phyloP scores from a whole-genome alignment of 306 rosid species.

The Quercus gilva region DNA sequence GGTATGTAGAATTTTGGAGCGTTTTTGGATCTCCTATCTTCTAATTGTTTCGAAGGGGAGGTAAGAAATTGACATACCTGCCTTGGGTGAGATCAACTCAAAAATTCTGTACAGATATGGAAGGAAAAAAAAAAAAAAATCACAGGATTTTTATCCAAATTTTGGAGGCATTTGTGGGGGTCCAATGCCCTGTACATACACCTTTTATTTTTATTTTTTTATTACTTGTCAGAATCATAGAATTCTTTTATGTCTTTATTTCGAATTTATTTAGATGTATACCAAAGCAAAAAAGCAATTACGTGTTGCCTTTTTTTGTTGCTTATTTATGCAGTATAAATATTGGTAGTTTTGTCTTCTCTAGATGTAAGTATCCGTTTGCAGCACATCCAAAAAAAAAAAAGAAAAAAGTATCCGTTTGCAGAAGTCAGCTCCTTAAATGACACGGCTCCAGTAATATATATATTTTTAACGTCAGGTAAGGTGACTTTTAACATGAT shows the following conservation, averaged over 20 bases:
- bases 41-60: slow-evolving; percentile 3
- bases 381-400: too few relatives aligned
- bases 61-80: background rate
- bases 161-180: slow-evolving; percentile 31
- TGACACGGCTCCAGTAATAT: too few relatives aligned
- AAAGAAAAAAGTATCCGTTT: too few relatives aligned
- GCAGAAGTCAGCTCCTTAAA: too few relatives aligned
- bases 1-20: slow-evolving; percentile 6
- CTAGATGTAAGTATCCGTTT: too few relatives aligned
- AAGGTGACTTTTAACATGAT: too few relatives aligned
- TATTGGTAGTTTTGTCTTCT: too few relatives aligned
- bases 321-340: too few relatives aligned
- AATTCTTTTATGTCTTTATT: background rate
- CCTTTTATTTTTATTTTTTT: background rate
- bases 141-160: slow-evolving; percentile 24
- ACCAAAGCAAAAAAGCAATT: background rate
- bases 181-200: slow-evolving; percentile 43
- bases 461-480: too few relatives aligned
- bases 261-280: background rate
- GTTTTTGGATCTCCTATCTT: background rate
- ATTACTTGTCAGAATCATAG: slow-evolving; percentile 11
- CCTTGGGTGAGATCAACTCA: slow-evolving; percentile 22
- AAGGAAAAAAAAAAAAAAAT: slow-evolving; percentile 6
- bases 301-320: background rate
- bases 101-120: slow-evolving; percentile 38